These are phyloP conservation scores for Leccinum solheimii DNA, from an alignment of 1,284 basidiomycete species.

Conservation along the genomic window DNA sequence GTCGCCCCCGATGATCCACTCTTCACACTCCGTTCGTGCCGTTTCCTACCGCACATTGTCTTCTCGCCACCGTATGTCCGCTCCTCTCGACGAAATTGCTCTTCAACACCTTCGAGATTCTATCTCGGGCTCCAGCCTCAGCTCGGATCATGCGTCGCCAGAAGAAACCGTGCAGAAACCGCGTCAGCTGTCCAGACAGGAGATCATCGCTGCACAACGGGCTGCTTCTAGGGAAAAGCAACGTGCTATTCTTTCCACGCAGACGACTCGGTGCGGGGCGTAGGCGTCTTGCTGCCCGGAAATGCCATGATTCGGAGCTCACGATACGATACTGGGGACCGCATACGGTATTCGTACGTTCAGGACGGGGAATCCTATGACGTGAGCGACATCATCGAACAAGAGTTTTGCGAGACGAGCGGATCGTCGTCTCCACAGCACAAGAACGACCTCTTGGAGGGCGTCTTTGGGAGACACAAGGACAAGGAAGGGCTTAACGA, in stretches of 20 bases:
- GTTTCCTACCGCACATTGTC: too few relatives aligned
- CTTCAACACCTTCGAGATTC: too few relatives aligned
- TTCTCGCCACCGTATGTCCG: too few relatives aligned
- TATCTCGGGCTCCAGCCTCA: too few relatives aligned
- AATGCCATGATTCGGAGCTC: conserved; percentile 85
- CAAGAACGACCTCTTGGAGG: conserved; percentile 65
- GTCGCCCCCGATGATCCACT: too few relatives aligned
- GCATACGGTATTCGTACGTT: conserved; percentile 89
- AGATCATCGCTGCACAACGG: too few relatives aligned
- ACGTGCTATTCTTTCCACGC: conserved; percentile 80
- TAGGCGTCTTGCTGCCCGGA: conserved; percentile 84
- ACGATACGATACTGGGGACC: conserved; percentile 65
- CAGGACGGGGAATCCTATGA: conserved; percentile 88
- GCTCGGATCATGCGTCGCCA: too few relatives aligned
- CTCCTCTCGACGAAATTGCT: too few relatives aligned
- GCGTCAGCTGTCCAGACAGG: too few relatives aligned
- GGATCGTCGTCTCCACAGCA: conserved; percentile 29
- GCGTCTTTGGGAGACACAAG: conserved; percentile 54
- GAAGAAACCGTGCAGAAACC: too few relatives aligned
- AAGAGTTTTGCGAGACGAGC: conserved; percentile 66
- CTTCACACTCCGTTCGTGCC: too few relatives aligned
- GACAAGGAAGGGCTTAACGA: conserved; percentile 67
- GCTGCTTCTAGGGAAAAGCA: too few relatives aligned
- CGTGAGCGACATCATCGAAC: conserved; percentile 89
- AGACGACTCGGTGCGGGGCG: conserved; percentile 78